A percentile compares a stretch with the other conserved stretches of the same genome.
Evolutionary conservation across 1,284 basidiomycete species (phyloP).

Genomic region (Fomitopsis pinicola): DNA sequence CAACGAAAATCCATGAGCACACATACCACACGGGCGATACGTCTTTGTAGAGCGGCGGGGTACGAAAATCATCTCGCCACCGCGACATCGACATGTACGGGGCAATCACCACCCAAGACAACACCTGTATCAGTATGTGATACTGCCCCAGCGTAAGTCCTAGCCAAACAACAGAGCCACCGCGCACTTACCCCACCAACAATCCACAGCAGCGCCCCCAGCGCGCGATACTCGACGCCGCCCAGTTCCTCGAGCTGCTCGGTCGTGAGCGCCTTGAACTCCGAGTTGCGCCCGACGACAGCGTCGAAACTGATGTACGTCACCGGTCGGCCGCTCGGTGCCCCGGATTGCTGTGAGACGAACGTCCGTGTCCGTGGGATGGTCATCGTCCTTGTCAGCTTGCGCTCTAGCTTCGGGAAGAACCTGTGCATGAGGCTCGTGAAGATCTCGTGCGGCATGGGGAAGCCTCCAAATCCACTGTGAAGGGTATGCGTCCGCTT

Average conservation of each 20-base stretch:
- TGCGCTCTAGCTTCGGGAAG: conserved; percentile 25
- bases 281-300: conserved; percentile 84
- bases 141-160: conserved; percentile 44
- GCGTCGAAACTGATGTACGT: conserved; percentile 89
- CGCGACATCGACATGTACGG: conserved; percentile 64
- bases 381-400: conserved; percentile 25
- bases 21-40: conserved; percentile 59
- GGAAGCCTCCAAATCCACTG: conserved; percentile 82
- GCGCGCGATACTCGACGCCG: conserved; percentile 88
- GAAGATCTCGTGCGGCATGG: conserved; percentile 70
- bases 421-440: conserved; percentile 20
- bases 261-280: conserved; percentile 74
- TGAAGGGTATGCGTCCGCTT: conserved; percentile 30
- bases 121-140: conserved; percentile 33
- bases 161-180: too few species aligned
- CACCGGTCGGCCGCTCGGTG: conserved; percentile 49
- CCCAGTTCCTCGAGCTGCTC: conserved; percentile 91
- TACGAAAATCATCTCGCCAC: conserved; percentile 54
- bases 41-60: conserved; percentile 47
- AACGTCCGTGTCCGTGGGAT: conserved; percentile 28
- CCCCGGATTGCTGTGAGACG: conserved; percentile 24
- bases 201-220: conserved; percentile 78
- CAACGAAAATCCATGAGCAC: not conserved
- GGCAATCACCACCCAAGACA: conserved; percentile 54
- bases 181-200: conserved; percentile 38